These are phyloP conservation scores for Colletotrichum sp. DNA, from an alignment of 2,329 filamentous ascomycete genomes.

Conservation along the genomic window DNA sequence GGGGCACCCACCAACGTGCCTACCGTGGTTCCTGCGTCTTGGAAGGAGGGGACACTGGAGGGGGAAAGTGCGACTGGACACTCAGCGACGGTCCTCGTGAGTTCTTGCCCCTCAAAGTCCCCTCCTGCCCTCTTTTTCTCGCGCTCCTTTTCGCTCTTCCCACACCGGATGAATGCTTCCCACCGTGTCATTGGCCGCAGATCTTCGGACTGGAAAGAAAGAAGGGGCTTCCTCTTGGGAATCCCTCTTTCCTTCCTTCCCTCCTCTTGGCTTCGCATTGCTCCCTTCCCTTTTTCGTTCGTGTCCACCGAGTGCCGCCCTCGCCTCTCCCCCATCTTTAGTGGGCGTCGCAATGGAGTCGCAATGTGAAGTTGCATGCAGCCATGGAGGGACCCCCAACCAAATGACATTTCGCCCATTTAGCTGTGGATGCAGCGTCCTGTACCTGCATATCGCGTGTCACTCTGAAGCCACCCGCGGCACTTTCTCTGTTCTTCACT, in stretches of 20 bases:
- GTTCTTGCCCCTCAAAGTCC: neutral
- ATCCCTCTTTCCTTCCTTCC: neutral
- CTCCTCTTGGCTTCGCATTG: neutral
- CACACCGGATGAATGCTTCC: neutral
- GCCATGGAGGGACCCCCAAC: neutral
- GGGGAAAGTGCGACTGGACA: neutral
- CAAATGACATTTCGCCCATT: neutral
- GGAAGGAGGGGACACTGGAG: neutral
- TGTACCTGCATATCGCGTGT: slow-evolving; percentile 18
- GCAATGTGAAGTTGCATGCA: neutral
- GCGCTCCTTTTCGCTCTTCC: neutral
- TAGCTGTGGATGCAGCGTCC: neutral
- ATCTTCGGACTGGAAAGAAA: neutral
- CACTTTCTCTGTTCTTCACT: neutral
- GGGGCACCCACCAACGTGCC: neutral
- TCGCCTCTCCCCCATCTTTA: neutral
- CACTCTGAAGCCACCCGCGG: slow-evolving; percentile 13
- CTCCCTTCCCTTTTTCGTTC: neutral
- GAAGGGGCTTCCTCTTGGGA: neutral
- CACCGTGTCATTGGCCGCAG: slow-evolving; percentile 4
- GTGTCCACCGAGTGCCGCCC: neutral
- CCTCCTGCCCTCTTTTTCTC: neutral
- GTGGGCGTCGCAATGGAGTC: neutral
- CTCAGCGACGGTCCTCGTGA: neutral
- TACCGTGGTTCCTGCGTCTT: neutral